Conservation (phyloP, 805 yeast genomes). For the Yamadazyma scolyti region DNA sequence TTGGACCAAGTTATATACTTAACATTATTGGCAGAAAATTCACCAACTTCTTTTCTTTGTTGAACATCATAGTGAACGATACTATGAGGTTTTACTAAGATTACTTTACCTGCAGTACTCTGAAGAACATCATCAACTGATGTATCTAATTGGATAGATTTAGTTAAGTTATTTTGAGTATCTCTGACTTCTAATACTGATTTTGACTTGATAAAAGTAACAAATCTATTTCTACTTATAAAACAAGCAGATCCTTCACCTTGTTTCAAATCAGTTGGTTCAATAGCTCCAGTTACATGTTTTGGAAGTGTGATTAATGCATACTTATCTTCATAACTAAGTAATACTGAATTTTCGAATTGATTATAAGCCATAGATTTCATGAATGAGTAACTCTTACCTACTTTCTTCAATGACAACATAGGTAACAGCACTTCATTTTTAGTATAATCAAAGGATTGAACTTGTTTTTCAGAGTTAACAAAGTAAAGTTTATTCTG, state of each 20-base stretch:
- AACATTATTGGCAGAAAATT: conserved; percentile 67
- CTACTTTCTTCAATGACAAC: conserved; percentile 78
- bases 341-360: conserved; percentile 80
- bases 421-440: conserved; percentile 71
- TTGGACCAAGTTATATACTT: conserved; percentile 88
- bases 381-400: conserved; percentile 82
- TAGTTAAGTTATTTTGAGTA: conserved; percentile 76
- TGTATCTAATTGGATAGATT: conserved; percentile 67
- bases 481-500: conserved; percentile 75
- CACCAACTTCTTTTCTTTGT: conserved; percentile 76
- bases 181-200: conserved; percentile 80
- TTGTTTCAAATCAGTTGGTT: conserved; percentile 73
- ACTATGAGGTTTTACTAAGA: conserved; percentile 66
- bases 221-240: conserved; percentile 93
- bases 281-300: conserved; percentile 89
- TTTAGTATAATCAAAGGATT: conserved; percentile 65
- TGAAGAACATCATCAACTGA: conserved; percentile 67
- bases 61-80: conserved; percentile 89
- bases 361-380: conserved; percentile 87
- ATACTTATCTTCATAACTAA: conserved; percentile 68
- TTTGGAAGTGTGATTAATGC: conserved; percentile 77
- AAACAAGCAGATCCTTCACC: conserved; percentile 88
- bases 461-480: conserved; percentile 83
- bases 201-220: conserved; percentile 62
- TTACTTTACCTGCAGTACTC: conserved; percentile 81